These are phyloP conservation scores for Casuarina cunninghamiana DNA, from an alignment of 306 rosid genomes.

Conservation along the genomic window DNA sequence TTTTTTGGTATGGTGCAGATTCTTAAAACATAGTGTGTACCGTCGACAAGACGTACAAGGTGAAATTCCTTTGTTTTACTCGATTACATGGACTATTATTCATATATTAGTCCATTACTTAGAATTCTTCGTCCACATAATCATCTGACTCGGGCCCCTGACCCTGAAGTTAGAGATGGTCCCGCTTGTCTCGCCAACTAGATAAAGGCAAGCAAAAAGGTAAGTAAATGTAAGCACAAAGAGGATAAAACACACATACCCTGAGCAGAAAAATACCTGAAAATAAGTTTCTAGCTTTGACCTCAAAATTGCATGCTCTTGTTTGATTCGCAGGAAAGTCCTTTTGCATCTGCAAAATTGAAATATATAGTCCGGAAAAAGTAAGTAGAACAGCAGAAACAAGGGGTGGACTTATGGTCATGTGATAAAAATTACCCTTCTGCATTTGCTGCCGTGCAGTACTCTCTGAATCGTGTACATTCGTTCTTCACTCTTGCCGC, in stretches of 20 bases:
- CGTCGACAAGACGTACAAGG: background rate
- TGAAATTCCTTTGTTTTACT: background rate
- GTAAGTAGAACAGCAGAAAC: too few relatives aligned
- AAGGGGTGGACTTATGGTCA: too few relatives aligned
- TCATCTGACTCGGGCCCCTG: background rate
- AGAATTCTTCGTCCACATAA: background rate
- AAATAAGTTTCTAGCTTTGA: constrained; percentile 64
- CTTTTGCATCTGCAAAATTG: constrained; percentile 53
- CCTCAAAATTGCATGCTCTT: constrained; percentile 60
- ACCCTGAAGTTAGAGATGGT: background rate
- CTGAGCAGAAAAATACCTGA: constrained; percentile 38
- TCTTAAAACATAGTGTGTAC: background rate
- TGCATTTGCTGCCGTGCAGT: constrained; percentile 55
- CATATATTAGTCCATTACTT: background rate
- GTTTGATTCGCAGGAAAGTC: constrained; percentile 61
- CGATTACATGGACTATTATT: background rate
- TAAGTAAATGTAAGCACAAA: background rate
- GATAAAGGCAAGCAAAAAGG: background rate
- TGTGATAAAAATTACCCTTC: constrained; percentile 51
- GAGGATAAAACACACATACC: background rate
- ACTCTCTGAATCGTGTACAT: constrained; percentile 57
- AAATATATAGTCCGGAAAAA: too few relatives aligned
- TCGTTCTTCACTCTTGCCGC: constrained; percentile 71
- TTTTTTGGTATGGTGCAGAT: background rate
- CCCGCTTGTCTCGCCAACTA: constrained; percentile 53